Evolutionary conservation across 2,329 filamentous ascomycete genomes (phyloP), one percentile per base, ranked within the genome.

Genomic region (Stagonosporopsis vannaccii): DNA sequence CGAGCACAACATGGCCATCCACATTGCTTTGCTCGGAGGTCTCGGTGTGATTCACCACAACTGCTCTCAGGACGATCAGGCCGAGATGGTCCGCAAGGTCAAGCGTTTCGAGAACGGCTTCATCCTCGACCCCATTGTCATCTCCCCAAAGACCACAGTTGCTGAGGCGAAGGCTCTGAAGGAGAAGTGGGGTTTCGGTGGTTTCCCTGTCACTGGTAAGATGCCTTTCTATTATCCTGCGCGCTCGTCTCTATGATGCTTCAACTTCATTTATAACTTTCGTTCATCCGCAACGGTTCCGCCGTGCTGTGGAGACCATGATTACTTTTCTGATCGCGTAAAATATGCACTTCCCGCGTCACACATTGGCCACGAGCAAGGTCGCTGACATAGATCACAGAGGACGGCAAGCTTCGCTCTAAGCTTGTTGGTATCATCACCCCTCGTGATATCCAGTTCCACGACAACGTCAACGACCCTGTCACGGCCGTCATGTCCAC

Each of bases 71-170:
- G 92, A 98, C 25, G 91, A 91, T 52, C 95, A 99, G 83, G 95
- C 95, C 65, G 93, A 97, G 82, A 99, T 99, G 95, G 91, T 99
- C 67, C 87, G 92, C 79, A 98, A 97, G 84, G 95, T 99, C 70
- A 99, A 99, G 89, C 87, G 95, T 73, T 99, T 92, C 79, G 95
- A 99, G 83, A 99, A 99, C 82, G 95, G 95, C 69, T 99, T 99
- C 84, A 99, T 99, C 75, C 84, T 92, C 42, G 96, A 99, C 74
- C 95, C 95, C 39, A 87, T 99, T 55, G 93, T 98, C 73, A 91
- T 99, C 70, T 90, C 86, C 71, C 90, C 91, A 58, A 86, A 85
- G 65, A 96, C 92, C 63, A 97, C 94, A 35, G 91, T 99, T 55
- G 91, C 87, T 48, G 93, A 98, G 79, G 94, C 92, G 56, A 94